Percentiles rank a stretch among this genome's conserved stretches.
Conservation (phyloP, 805 yeast species). For the Nakazawaea molendinolei region DNA sequence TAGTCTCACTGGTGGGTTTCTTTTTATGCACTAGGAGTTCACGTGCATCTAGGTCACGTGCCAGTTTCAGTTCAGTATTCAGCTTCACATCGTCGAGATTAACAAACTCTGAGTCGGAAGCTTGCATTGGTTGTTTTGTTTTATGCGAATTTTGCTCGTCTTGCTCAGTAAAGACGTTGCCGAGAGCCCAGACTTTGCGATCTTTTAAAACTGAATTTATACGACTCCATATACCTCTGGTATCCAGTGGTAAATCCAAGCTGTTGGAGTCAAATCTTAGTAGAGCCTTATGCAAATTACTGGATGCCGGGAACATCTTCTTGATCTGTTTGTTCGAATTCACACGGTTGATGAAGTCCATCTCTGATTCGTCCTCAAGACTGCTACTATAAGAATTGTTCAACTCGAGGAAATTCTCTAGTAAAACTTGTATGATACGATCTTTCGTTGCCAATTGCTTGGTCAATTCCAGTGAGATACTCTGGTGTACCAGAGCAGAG, state of each 20-base stretch:
- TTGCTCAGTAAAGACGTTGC: not conserved
- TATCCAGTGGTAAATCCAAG: too few relatives aligned
- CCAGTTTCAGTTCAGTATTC: too few relatives aligned
- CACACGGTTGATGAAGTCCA: conserved; percentile 4
- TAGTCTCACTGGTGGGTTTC: too few relatives aligned
- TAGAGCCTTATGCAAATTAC: conserved; percentile 5
- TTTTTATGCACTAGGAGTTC: too few relatives aligned
- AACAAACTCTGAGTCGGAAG: not conserved
- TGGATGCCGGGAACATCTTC: conserved; percentile 11
- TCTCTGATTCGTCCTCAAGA: conserved; percentile 1
- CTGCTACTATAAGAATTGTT: conserved; percentile 7
- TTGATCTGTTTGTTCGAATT: conserved; percentile 9
- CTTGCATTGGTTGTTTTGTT: too few relatives aligned
- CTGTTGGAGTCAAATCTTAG: not conserved
- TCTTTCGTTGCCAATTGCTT: conserved; percentile 6
- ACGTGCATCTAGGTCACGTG: too few relatives aligned
- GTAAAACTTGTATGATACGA: conserved; percentile 9
- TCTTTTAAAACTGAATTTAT: not conserved
- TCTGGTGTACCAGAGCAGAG: not conserved
- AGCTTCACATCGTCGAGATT: not conserved
- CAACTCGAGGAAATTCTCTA: conserved; percentile 11
- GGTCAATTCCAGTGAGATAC: not conserved
- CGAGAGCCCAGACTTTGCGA: not conserved
- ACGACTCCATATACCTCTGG: not conserved
- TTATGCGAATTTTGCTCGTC: too few relatives aligned